Conservation (phyloP, 1,284 basidiomycete species). For the Boletus mariae region DNA sequence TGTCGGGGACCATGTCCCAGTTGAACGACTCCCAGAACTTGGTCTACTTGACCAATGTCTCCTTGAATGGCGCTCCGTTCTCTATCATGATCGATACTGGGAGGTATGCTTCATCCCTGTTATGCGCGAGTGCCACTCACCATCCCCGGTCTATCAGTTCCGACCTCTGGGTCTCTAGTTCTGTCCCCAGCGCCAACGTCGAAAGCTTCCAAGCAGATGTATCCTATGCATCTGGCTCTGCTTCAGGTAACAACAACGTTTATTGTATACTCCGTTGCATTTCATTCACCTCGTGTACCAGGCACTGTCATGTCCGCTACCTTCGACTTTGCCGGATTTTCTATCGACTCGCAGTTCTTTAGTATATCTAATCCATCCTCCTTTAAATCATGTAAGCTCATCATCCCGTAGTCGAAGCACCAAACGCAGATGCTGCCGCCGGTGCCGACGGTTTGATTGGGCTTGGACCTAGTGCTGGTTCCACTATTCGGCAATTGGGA, state of each 20-base stretch:
- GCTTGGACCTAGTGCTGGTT: constrained; percentile 49
- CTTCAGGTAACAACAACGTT: constrained; percentile 10
- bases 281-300: constrained; percentile 1
- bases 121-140: not conserved
- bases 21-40: constrained; percentile 39
- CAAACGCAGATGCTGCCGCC: constrained; percentile 28
- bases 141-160: constrained; percentile 14
- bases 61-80: constrained; percentile 47
- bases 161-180: constrained; percentile 26
- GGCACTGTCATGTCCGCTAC: constrained; percentile 53
- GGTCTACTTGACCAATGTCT: constrained; percentile 51
- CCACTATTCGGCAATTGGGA: constrained; percentile 18
- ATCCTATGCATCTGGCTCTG: constrained; percentile 25
- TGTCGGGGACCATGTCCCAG: constrained; percentile 16
- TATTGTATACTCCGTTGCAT: not conserved
- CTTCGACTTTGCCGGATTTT: constrained; percentile 53
- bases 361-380: constrained; percentile 39
- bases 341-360: constrained; percentile 57
- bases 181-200: constrained; percentile 17
- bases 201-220: constrained; percentile 17
- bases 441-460: constrained; percentile 45
- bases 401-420: constrained; percentile 13
- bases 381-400: not conserved
- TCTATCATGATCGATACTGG: constrained; percentile 63
- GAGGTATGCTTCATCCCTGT: constrained; percentile 41